A percentile compares a stretch with the other conserved stretches of the same genome.
Conservation (phyloP, 1,139 yeast genomes). For the Saccharomyces hybrid region DNA sequence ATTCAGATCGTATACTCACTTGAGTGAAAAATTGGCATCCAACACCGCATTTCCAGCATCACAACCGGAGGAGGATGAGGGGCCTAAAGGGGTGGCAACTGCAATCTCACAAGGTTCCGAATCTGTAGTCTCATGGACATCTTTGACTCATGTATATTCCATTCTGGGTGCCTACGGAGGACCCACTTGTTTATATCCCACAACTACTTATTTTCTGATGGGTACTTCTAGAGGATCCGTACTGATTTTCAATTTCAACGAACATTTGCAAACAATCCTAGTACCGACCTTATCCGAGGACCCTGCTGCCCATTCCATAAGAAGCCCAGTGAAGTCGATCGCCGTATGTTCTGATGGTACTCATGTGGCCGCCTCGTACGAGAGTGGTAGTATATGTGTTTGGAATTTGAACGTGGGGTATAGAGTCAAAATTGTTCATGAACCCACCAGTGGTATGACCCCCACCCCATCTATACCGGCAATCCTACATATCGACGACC, state of each 20-base stretch:
- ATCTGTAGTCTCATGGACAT: constrained; percentile 20
- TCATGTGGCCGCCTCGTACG: constrained; percentile 41
- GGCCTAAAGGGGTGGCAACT: background rate
- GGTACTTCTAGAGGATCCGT: constrained; percentile 29
- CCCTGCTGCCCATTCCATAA: background rate
- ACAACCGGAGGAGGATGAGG: background rate
- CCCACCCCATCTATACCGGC: constrained; percentile 16
- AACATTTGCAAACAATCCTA: constrained; percentile 22
- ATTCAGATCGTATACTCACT: constrained; percentile 8
- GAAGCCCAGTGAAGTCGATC: constrained; percentile 17
- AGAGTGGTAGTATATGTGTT: constrained; percentile 39
- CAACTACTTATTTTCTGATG: constrained; percentile 22
- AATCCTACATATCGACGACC: constrained; percentile 24
- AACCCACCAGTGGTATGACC: constrained; percentile 1
- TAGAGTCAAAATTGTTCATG: background rate
- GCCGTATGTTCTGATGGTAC: constrained; percentile 48
- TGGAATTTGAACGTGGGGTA: constrained; percentile 38
- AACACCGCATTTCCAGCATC: background rate
- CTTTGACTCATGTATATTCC: constrained; percentile 22
- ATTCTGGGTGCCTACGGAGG: constrained; percentile 26
- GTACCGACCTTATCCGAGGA: constrained; percentile 16
- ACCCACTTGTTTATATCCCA: constrained; percentile 22
- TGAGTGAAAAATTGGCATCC: constrained; percentile 6
- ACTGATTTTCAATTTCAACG: constrained; percentile 26
- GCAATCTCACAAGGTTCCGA: background rate